Base-by-base conservation (phyloP, 805 yeast genomes). In the Starmerella vaccinii region DNA sequence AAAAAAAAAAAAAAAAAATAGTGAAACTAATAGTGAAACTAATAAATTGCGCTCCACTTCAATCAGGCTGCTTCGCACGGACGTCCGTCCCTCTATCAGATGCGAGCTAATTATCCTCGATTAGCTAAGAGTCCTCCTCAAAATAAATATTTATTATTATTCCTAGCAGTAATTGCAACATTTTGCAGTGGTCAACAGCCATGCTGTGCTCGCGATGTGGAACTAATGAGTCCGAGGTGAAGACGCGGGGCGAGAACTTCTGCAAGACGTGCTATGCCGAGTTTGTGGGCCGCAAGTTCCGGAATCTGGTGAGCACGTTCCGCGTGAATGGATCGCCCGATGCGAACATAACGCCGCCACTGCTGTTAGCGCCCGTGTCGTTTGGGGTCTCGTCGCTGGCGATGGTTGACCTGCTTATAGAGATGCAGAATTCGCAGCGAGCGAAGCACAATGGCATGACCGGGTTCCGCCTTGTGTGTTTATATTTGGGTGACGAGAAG, bases 271-370 rank as follows among this genome's bases (percentile, higher is more conserved):
- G 97, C 65, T 90, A 86, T 59, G 62, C 75, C 19, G 73, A 80
- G 52, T 89, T 86, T 62, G 71, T 89, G 33, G 73, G 82, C 51
- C 81, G 85, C 22, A 89, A 89, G 64, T 88, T 85, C 65, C 72
- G 95, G 54, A 84, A 82, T 61, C 83, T 75, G 61, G 79, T 90
- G 87, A 88, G 84, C 13, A 76, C 73, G 49, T 88, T 76, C 67
- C 84, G 85, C 61, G 89, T 84, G 21, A 76, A 80, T 59, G 87
- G 75, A 51, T 67, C 53, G 62, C 39, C 68, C 63, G 13, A 50
- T 63, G 2, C 78, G 75, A 16, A 74, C 67, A 29, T 74, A 82
- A 0, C 59, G 4, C 55, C 56, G 12, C 46, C 45, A 9, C 42
- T 57, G 9, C 24, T 50, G 12, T 47, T 84, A 24, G 62, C 38